Evolutionary conservation across 768 basidiomycete genomes (phyloP).

Genomic region (Tricholoma matsutake): DNA sequence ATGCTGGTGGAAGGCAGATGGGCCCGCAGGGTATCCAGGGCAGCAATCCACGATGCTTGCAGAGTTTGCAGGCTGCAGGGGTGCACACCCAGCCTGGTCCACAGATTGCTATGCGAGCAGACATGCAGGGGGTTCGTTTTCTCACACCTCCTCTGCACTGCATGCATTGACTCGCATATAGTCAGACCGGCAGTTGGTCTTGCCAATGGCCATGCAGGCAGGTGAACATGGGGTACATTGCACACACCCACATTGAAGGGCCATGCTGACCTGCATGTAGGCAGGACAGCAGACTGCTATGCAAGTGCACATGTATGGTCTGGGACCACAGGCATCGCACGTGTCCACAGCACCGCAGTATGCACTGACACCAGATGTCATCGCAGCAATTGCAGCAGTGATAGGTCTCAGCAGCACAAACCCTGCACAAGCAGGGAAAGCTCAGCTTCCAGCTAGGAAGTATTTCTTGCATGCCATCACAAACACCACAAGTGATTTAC

Average conservation of each 20-base stretch:
- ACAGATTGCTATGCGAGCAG: neutral
- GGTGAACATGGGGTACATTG: neutral
- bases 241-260: no score
- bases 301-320: no score
- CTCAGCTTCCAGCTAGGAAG: neutral
- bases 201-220: neutral
- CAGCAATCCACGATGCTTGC: neutral
- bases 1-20: no score
- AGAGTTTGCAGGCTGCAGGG: neutral
- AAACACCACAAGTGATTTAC: neutral
- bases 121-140: neutral
- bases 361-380: neutral
- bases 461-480: neutral
- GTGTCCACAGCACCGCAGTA: no score
- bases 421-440: neutral
- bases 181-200: neutral
- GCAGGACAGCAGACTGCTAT: no score
- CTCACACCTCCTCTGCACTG: neutral
- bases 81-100: neutral
- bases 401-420: neutral
- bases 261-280: no score
- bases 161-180: neutral
- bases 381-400: neutral
- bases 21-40: no score
- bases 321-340: no score